phyloP scores from a whole-genome alignment of 2,329 filamentous ascomycete genomes.

The Curvularia sp. region DNA sequence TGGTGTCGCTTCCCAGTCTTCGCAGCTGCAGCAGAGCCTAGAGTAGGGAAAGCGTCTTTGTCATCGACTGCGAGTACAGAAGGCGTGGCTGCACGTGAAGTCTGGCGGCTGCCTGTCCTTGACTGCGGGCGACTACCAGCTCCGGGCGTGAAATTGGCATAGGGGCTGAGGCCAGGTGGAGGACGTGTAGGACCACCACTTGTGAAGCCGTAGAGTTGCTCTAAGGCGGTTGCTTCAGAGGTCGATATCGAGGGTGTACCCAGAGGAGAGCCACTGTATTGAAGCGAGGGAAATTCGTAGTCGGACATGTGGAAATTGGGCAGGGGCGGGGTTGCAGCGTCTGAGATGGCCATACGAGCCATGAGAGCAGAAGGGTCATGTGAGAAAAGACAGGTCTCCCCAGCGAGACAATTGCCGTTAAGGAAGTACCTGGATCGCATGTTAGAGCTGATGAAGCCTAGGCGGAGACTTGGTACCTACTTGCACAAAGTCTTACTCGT shows the following conservation, averaged over 20 bases:
- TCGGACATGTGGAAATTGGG: conserved; percentile 81
- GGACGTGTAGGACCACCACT: conserved; percentile 57
- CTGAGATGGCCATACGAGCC: conserved; percentile 79
- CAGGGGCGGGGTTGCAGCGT: conserved; percentile 68
- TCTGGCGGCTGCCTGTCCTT: conserved; percentile 82
- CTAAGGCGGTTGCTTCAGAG: conserved; percentile 52
- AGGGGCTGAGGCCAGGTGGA: conserved; percentile 74
- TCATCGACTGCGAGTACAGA: conserved; percentile 84
- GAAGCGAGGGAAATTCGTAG: conserved; percentile 82
- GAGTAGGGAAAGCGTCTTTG: conserved; percentile 90
- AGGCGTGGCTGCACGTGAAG: conserved; percentile 68
- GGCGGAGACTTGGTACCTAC: conserved; percentile 63
- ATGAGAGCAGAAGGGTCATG: conserved; percentile 90
- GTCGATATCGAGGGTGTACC: conserved; percentile 50
- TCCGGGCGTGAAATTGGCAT: conserved; percentile 64
- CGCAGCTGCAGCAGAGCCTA: conserved; percentile 74
- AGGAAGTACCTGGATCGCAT: conserved; percentile 79
- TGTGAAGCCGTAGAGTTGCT: conserved; percentile 52
- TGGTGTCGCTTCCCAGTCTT: conserved; percentile 91
- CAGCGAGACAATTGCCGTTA: conserved; percentile 92
- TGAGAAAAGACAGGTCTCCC: conserved; percentile 93
- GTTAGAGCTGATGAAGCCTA: conserved; percentile 34
- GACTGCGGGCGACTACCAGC: conserved; percentile 73
- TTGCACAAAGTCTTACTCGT: conserved; percentile 97
- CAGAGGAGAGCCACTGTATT: conserved; percentile 55